Evolutionary conservation across 169 alveolate species (phyloP).

Genomic region (Eimeria tenella): DNA sequence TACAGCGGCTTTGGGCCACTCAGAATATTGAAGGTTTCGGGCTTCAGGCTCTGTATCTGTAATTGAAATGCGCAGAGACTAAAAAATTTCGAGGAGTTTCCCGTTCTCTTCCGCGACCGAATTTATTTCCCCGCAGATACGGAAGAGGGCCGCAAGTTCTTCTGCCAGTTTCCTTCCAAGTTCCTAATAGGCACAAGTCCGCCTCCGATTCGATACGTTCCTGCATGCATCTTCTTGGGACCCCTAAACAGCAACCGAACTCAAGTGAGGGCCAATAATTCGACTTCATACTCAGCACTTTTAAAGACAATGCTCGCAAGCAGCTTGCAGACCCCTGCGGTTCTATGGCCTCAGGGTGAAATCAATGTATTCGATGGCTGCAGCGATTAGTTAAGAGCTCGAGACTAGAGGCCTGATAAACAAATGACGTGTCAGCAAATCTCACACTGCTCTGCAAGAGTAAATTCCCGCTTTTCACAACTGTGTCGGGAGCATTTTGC

Average conservation of each 20-base stretch:
- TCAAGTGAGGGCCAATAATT: not conserved
- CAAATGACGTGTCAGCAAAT: too few relatives aligned
- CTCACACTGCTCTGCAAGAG: too few relatives aligned
- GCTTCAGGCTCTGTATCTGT: too few relatives aligned
- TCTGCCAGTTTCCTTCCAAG: conserved; percentile 55
- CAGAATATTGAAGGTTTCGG: too few relatives aligned
- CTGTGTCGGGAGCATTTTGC: conserved; percentile 5
- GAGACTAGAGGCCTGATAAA: too few relatives aligned
- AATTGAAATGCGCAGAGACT: conserved; percentile 20
- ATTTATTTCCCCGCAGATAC: conserved; percentile 61
- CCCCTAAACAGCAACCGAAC: conserved; percentile 65
- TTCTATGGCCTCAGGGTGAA: too few relatives aligned
- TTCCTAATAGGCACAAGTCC: conserved; percentile 35
- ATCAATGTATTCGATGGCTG: too few relatives aligned
- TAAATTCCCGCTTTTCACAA: not conserved
- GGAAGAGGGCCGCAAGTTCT: conserved; percentile 25
- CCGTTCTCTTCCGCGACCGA: conserved; percentile 67
- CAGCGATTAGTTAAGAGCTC: too few relatives aligned
- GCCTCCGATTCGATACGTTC: conserved; percentile 35
- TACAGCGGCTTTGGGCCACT: not conserved
- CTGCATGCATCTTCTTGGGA: conserved; percentile 60
- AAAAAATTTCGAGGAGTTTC: conserved; percentile 35
- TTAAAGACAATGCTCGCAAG: too few relatives aligned
- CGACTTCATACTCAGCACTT: too few relatives aligned
- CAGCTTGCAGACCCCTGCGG: too few relatives aligned